A percentile compares a stretch with the other conserved stretches of the same genome.
These are phyloP conservation scores for Aspergillus conjunctus DNA, from an alignment of 495 filamentous ascomycete species.

Conservation along the genomic window DNA sequence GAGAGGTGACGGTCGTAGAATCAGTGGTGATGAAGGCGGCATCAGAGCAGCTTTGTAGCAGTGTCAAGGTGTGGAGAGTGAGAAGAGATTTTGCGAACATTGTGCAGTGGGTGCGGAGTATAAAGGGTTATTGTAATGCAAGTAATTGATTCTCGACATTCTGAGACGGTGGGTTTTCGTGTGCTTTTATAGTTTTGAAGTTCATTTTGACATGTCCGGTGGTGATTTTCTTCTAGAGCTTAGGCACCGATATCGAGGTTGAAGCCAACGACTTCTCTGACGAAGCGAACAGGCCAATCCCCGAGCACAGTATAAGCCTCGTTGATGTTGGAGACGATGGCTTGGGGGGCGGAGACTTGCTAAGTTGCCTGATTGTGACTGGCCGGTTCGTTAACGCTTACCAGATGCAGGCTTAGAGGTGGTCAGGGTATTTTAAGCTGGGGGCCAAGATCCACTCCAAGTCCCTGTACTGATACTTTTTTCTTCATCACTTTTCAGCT, in stretches of 20 bases:
- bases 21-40: neutral
- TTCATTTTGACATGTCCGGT: too few relatives aligned
- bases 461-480: neutral
- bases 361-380: neutral
- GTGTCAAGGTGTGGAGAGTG: neutral
- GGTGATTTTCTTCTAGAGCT: too few relatives aligned
- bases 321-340: neutral
- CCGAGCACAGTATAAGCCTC: conserved; percentile 1
- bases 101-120: neutral
- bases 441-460: neutral
- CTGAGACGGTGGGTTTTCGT: too few relatives aligned
- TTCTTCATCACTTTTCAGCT: neutral
- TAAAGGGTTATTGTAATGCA: neutral
- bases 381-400: conserved; percentile 5
- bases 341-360: neutral
- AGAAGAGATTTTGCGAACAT: neutral
- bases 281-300: neutral
- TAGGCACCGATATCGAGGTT: too few relatives aligned
- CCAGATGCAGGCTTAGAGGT: neutral
- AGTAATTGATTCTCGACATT: neutral
- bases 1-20: neutral
- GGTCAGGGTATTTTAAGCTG: neutral
- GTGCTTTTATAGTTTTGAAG: too few relatives aligned
- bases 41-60: neutral
- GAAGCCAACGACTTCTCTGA: too few relatives aligned